phyloP scores from a whole-genome alignment of 2,329 filamentous ascomycete species.

The Seiridium cupressi region DNA sequence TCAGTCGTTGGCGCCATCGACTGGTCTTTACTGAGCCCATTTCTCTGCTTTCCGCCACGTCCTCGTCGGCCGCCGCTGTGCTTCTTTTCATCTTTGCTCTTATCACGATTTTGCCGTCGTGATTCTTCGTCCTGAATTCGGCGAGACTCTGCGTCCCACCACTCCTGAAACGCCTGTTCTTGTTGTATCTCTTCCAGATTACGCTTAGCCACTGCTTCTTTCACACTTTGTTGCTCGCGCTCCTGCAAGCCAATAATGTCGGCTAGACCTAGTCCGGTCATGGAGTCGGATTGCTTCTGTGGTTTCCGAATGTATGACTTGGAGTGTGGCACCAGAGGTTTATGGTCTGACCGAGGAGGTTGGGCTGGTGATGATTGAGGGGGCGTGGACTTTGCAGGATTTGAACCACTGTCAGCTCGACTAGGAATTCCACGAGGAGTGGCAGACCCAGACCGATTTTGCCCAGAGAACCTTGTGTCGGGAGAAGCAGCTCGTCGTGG shows the following conservation, averaged over 20 bases:
- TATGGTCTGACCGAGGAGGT: constrained; percentile 26
- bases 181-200: constrained; percentile 93
- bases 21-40: constrained; percentile 3
- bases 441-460: constrained; percentile 31
- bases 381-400: not conserved
- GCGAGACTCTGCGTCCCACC: constrained; percentile 87
- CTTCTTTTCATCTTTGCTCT: constrained; percentile 40
- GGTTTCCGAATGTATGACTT: constrained; percentile 58
- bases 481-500: constrained; percentile 55
- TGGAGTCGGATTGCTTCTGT: constrained; percentile 58
- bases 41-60: constrained; percentile 18
- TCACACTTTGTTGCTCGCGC: constrained; percentile 77
- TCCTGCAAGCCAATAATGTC: constrained; percentile 89
- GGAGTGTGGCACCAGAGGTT: constrained; percentile 55
- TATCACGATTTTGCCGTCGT: constrained; percentile 35
- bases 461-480: constrained; percentile 62
- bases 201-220: constrained; percentile 82
- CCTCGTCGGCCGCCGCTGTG: constrained; percentile 13
- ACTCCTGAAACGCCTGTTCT: constrained; percentile 94
- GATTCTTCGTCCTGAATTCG: constrained; percentile 65
- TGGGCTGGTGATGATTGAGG: constrained; percentile 22
- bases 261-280: constrained; percentile 71
- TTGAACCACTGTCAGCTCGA: constrained; percentile 12
- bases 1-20: not conserved
- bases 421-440: constrained; percentile 12